Percentiles rank a stretch among this genome's conserved stretches.
These are phyloP conservation scores for Emiliania huxleyi DNA, from an alignment of 78 protist species.

Conservation along the genomic window DNA sequence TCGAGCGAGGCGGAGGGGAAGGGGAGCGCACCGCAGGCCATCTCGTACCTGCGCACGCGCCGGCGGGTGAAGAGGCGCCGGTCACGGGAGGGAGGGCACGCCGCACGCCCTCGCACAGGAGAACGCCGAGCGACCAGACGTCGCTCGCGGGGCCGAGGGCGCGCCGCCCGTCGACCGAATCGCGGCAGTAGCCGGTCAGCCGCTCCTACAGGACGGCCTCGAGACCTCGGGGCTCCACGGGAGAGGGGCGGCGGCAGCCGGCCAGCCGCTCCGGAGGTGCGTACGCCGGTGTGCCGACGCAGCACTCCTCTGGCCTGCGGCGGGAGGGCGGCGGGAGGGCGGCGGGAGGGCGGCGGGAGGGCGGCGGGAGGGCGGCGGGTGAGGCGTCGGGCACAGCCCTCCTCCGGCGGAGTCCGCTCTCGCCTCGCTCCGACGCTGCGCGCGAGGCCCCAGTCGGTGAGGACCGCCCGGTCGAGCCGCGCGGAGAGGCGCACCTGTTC, in stretches of 20 bases:
- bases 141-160: background rate
- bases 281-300: background rate
- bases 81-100: background rate
- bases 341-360: background rate
- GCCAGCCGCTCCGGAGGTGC: background rate
- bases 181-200: background rate
- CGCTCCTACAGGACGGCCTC: no score
- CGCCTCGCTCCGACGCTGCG: background rate
- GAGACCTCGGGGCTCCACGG: no score
- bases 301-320: background rate
- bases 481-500: background rate
- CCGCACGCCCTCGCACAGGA: background rate
- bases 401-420: background rate
- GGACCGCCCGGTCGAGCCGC: background rate
- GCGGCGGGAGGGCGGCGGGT: background rate
- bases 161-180: background rate
- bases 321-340: background rate
- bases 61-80: background rate
- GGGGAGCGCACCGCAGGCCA: no score
- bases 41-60: no score
- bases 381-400: background rate
- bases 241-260: no score
- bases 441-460: conserved; percentile 18
- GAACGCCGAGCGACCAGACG: conserved; percentile 12
- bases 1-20: no score